phyloP scores from a whole-genome alignment of 2,329 filamentous ascomycete species.

The Phoma sp. region DNA sequence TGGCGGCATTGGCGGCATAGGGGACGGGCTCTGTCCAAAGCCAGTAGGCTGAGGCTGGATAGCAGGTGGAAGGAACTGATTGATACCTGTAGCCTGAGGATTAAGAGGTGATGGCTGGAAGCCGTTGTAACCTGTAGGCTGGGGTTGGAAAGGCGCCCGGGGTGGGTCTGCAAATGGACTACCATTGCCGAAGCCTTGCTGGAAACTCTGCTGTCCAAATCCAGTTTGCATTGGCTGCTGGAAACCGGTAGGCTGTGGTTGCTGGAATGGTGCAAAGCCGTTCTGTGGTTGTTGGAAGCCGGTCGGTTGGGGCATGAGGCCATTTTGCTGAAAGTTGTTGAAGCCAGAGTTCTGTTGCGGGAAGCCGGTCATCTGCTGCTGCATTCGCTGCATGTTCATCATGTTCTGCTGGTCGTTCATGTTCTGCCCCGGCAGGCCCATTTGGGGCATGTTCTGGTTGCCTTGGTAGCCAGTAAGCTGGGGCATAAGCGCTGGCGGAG shows the following conservation, averaged over 20 bases:
- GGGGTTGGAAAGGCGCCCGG: conserved; percentile 52
- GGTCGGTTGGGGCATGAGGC: conserved; percentile 49
- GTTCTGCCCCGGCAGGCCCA: conserved; percentile 78
- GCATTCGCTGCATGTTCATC: conserved; percentile 46
- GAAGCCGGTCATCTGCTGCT: conserved; percentile 51
- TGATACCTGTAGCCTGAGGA: conserved; percentile 64
- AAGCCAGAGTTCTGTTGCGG: conserved; percentile 45
- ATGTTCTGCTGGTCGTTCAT: conserved; percentile 68
- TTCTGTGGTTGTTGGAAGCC: conserved; percentile 58
- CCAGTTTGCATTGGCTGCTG: conserved; percentile 59
- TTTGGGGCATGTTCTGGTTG: conserved; percentile 61
- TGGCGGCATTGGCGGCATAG: conserved; percentile 64
- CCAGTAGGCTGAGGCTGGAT: conserved; percentile 64
- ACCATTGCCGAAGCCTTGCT: conserved; percentile 55
- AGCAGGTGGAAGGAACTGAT: conserved; percentile 54
- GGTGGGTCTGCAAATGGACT: conserved; percentile 64
- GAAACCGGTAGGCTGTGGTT: conserved; percentile 52
- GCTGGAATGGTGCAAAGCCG: conserved; percentile 52
- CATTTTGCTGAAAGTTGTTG: conserved; percentile 42
- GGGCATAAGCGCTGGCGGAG: conserved; percentile 77
- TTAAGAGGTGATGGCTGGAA: conserved; percentile 51
- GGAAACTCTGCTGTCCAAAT: conserved; percentile 33
- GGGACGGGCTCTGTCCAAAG: conserved; percentile 61
- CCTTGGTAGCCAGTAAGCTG: conserved; percentile 77
- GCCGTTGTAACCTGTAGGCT: conserved; percentile 50